Evolutionary conservation across 2,329 filamentous ascomycete genomes (phyloP).

Genomic region (Epichloe amarillans): DNA sequence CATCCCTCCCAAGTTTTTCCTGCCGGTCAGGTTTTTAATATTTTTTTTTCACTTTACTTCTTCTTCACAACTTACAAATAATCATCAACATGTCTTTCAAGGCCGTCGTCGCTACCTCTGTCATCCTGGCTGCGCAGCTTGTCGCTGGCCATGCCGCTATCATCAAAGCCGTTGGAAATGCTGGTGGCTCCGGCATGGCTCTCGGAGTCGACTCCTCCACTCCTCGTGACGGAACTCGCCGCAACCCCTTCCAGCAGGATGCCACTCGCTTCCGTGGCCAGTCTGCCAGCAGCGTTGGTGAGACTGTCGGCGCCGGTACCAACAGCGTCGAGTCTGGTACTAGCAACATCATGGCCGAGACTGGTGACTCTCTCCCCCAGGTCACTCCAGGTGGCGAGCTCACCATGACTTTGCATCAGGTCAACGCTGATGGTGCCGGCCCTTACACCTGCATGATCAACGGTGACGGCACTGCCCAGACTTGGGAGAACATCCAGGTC

Average conservation of each 20-base stretch:
- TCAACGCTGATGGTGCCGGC: constrained; percentile 53
- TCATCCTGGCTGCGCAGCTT: constrained; percentile 40
- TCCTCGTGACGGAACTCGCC: constrained; percentile 46
- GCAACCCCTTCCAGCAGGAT: constrained; percentile 51
- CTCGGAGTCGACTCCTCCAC: constrained; percentile 39
- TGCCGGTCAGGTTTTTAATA: constrained; percentile 5
- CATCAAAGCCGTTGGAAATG: constrained; percentile 41
- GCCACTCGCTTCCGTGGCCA: constrained; percentile 46
- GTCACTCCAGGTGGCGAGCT: constrained; percentile 42
- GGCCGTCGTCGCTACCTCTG: constrained; percentile 26
- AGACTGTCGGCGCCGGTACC: constrained; percentile 42
- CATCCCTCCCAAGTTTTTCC: background rate
- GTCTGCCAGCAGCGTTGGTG: constrained; percentile 38
- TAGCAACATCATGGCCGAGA: constrained; percentile 41
- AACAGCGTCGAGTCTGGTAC: constrained; percentile 46
- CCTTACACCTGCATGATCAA: constrained; percentile 55
- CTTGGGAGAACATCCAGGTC: constrained; percentile 41
- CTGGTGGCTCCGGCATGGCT: constrained; percentile 40
- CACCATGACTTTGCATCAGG: constrained; percentile 51
- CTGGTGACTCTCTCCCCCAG: constrained; percentile 41
- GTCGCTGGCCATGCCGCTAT: constrained; percentile 50
- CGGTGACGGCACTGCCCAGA: constrained; percentile 39
- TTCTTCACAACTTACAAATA: background rate
- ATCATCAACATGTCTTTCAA: constrained; percentile 19
- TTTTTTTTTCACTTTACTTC: background rate